Evolutionary conservation across 805 yeast genomes (phyloP), one percentile per base, ranked within the genome.

Genomic region (Saccharomycodes ludwigii): DNA sequence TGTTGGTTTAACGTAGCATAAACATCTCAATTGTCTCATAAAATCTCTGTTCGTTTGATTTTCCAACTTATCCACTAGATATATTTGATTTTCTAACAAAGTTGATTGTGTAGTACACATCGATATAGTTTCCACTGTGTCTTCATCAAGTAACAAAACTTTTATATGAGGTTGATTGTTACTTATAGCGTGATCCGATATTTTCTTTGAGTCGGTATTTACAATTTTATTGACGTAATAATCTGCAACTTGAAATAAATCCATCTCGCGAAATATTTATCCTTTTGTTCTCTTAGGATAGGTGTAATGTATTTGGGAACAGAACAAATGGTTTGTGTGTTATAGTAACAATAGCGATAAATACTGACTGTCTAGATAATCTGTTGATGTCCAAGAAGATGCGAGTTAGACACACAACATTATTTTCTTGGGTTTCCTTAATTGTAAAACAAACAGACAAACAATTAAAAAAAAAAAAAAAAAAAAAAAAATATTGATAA

Each of bases 71-170:
- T 84, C 95, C 28, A 84, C 76, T 30, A 91, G 63, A 37, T 81
- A 84, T n/a, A 91, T 71, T 39, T 88, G 94, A 43, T 82, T 71
- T 41, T 78, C 73, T 23, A 91, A 65, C 27, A 91, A 63, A 34
- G 76, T 80, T 3, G 93, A 76, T 51, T 91, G 98, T 2, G 95
- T 80, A 18, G 93, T 72, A 43, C 80, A 74, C 69, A 91, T 66
- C n/a, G 96, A 84, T 15, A 91, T 71, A 16, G 85, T 73, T 0
- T 85, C 66, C 5, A 93, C 81, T 2, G 98, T 88, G 40, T 66
- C 65, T 31, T 68, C 61, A 49, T 91, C 98, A 35, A 91, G 65
- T 24, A 91, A 62, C 22, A 91, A 62, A 18, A 86, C 94, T 41
- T 73, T 73, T 36, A 86, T 75, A 39, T 66, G 48, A 16, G 54